Percentiles rank a stretch among this genome's conserved stretches.
phyloP scores from a whole-genome alignment of 1,139 yeast species.

The Taphrina confusa region DNA sequence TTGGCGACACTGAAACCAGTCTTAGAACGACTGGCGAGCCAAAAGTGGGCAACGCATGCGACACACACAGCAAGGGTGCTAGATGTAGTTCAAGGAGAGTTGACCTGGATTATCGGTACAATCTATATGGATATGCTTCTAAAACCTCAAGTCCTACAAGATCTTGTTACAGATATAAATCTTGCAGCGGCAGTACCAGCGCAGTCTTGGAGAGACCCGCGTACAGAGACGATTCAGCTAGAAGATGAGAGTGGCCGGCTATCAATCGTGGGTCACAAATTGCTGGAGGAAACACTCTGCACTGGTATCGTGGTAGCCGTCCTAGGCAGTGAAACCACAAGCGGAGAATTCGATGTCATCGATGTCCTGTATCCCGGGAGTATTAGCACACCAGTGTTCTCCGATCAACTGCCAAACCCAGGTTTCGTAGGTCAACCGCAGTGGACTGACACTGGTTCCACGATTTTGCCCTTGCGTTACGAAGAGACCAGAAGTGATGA shows the following conservation, averaged over 20 bases:
- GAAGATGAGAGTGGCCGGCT: conserved; percentile 96
- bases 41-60: conserved; percentile 52
- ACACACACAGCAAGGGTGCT: conserved; percentile 63
- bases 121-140: conserved; percentile 78
- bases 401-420: too few species aligned
- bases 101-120: conserved; percentile 91
- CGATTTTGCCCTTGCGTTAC: too few species aligned
- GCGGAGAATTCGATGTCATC: conserved; percentile 82
- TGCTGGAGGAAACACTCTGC: conserved; percentile 59
- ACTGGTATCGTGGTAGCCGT: conserved; percentile 88
- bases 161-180: conserved; percentile 56
- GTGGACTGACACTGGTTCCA: too few species aligned
- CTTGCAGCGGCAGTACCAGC: conserved; percentile 28
- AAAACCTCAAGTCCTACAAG: conserved; percentile 81
- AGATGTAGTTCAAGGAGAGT: conserved; percentile 67
- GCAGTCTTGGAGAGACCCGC: conserved; percentile 49
- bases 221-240: conserved; percentile 64
- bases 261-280: conserved; percentile 64
- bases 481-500: too few species aligned
- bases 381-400: too few species aligned
- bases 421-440: too few species aligned
- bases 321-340: conserved; percentile 78
- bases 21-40: conserved; percentile 54
- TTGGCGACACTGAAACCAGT: conserved; percentile 58
- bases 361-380: conserved; percentile 76